Evolutionary conservation across 176 grass and related monocot species (phyloP).

Genomic region (Tillandsia fasciculata): DNA sequence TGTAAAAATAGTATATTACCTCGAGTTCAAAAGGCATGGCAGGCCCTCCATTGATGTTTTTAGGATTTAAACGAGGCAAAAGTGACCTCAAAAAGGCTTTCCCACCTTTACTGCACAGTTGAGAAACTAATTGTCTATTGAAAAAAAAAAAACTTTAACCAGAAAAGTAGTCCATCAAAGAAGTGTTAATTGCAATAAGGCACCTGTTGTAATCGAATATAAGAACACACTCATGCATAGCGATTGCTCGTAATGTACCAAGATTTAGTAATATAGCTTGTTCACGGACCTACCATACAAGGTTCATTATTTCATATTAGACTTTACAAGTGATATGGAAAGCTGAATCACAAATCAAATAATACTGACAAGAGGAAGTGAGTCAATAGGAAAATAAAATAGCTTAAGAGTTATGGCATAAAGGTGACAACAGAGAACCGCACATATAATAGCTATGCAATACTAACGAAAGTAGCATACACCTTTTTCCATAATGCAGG

Average conservation of each 20-base stretch:
- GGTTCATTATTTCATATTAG: slow-evolving; percentile 20
- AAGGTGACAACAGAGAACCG: background rate
- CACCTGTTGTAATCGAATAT: slow-evolving; percentile 97
- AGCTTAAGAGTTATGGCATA: background rate
- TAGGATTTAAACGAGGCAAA: slow-evolving; percentile 81
- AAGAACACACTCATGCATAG: slow-evolving; percentile 77
- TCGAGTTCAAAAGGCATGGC: slow-evolving; percentile 97
- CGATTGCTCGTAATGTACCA: slow-evolving; percentile 92
- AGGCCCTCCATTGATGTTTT: slow-evolving; percentile 61
- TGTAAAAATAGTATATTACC: slow-evolving; percentile 32
- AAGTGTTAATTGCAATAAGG: slow-evolving; percentile 7
- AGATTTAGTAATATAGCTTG: slow-evolving; percentile 94
- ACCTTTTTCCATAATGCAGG: too few species aligned
- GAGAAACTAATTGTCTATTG: slow-evolving; percentile 18
- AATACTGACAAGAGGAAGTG: background rate
- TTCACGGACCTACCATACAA: slow-evolving; percentile 66
- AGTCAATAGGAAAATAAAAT: background rate
- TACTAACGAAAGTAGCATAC: background rate
- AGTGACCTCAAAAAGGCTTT: slow-evolving; percentile 63
- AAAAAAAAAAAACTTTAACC: background rate
- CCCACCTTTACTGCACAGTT: slow-evolving; percentile 62
- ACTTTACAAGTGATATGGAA: slow-evolving; percentile 5
- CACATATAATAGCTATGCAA: background rate
- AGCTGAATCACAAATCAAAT: background rate
- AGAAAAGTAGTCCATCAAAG: background rate